Base-by-base conservation (phyloP, 1,284 basidiomycete genomes). In the Fistulinella cinereoalba region DNA sequence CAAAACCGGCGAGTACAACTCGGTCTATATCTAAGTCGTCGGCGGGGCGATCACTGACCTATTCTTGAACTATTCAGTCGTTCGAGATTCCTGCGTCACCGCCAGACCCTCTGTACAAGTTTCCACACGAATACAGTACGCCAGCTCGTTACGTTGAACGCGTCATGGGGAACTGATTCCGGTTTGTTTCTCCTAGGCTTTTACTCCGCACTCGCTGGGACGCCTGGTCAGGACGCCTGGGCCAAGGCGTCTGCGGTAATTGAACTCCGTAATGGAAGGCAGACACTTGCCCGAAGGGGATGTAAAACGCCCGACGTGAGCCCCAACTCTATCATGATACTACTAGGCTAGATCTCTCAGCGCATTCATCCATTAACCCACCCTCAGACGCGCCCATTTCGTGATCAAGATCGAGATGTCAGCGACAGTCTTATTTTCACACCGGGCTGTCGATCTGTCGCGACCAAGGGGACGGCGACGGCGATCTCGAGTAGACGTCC, bases 21-120 rank as follows among this genome's bases (percentile, higher is more conserved):
- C 12, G 8, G 5, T 21, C 32, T 19, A n/a, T n/a, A 19, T 1
- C 16, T 8, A 18, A 3, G n/a, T 9, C 18, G 16, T 18, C n/a
- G 18, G 16, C 4, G n/a, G 16, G n/a, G 27, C 27, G 27, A 28
- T 28, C 27, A 28, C n/a, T 28, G 27, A 9, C 6, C 27, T 9
- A 28, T 13, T 9, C 6, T 28, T 28, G 27, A 18, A 6, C n/a
- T 18, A n/a, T 34, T 8, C 32, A 61, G 60, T 58, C 63, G 25
- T 65, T 62, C 27, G 57, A 65, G 7, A 24, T 62, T 23, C 63
- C 60, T 11, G 18, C 27, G 18, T 62, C 60, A 6, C 25, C 45
- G 2, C 60, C 57, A 6, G 60, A 65, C 27, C 63, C 52, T 0
- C 21, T 65, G 13, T 65, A 52, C 47, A 60, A 42, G 43, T 60